A percentile compares a stretch with the other conserved stretches of the same genome.
These are phyloP conservation scores for Mycena polygramma DNA, from an alignment of 768 basidiomycete genomes.

Conservation along the genomic window DNA sequence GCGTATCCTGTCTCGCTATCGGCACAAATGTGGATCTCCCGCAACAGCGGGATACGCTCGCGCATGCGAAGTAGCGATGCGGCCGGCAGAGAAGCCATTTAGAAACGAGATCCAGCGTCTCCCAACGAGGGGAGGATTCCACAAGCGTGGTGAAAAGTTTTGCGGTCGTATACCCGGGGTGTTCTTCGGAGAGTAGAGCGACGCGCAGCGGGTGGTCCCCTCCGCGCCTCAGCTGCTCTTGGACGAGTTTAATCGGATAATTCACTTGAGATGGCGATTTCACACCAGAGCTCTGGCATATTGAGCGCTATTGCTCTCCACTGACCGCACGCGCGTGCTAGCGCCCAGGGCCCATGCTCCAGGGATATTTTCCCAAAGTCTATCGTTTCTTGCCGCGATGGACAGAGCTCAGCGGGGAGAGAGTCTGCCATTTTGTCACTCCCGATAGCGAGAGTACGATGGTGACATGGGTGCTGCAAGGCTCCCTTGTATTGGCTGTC, in stretches of 20 bases:
- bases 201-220: not conserved
- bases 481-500: no score
- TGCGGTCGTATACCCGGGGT: conserved; percentile 6
- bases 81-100: conserved; percentile 12
- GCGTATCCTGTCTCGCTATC: conserved; percentile 7
- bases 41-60: conserved; percentile 1
- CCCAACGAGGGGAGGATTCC: conserved; percentile 2
- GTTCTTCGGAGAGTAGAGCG: not conserved
- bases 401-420: no score
- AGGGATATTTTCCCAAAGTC: no score
- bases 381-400: no score
- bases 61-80: not conserved
- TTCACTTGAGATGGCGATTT: not conserved
- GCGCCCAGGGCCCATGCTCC: no score
- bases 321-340: no score
- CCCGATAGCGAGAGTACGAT: no score
- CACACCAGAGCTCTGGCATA: no score
- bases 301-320: no score
- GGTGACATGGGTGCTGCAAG: no score
- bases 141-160: conserved; percentile 11
- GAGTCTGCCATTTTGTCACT: no score
- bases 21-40: conserved; percentile 10
- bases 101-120: conserved; percentile 7
- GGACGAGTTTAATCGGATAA: not conserved
- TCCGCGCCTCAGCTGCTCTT: not conserved